Percentiles rank a stretch among this genome's conserved stretches.
These are phyloP conservation scores for Aspergillus nanangensis DNA, from an alignment of 495 filamentous ascomycete genomes.

Conservation along the genomic window DNA sequence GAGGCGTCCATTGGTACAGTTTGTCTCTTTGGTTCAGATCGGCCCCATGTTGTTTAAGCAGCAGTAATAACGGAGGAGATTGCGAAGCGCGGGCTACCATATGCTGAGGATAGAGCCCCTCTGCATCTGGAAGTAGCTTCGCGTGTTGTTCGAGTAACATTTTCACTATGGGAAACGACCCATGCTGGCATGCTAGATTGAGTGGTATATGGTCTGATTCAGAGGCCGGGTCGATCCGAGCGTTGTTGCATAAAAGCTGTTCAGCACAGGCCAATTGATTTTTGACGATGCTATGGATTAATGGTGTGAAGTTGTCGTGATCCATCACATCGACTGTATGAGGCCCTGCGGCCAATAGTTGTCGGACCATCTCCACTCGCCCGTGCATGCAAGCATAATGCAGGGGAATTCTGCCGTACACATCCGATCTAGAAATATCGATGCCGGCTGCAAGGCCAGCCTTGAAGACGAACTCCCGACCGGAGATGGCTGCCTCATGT, in stretches of 20 bases:
- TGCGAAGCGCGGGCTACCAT: constrained; percentile 88
- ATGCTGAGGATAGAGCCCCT: constrained; percentile 96
- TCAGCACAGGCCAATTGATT: constrained; percentile 72
- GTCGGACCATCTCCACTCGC: constrained; percentile 74
- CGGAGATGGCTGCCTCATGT: constrained; percentile 91
- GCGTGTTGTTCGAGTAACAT: constrained; percentile 77
- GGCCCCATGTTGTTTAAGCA: constrained; percentile 83
- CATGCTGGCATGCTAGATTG: constrained; percentile 91
- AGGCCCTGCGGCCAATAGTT: constrained; percentile 56
- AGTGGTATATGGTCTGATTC: constrained; percentile 91
- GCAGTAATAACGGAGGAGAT: constrained; percentile 67
- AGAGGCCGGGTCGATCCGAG: constrained; percentile 73
- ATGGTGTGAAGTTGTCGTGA: constrained; percentile 93
- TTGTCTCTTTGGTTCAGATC: constrained; percentile 91
- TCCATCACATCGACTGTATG: constrained; percentile 80
- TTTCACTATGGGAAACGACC: constrained; percentile 74
- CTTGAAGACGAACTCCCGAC: constrained; percentile 68
- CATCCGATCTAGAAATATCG: constrained; percentile 74
- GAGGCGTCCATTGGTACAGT: constrained; percentile 92
- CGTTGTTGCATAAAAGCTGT: constrained; percentile 64
- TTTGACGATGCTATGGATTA: constrained; percentile 93
- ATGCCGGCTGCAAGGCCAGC: constrained; percentile 67
- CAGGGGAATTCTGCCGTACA: constrained; percentile 89
- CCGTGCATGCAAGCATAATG: constrained; percentile 98
- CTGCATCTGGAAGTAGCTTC: constrained; percentile 80